These are phyloP conservation scores for Porodaedalea pini DNA, from an alignment of 1,284 basidiomycete species.

Conservation along the genomic window DNA sequence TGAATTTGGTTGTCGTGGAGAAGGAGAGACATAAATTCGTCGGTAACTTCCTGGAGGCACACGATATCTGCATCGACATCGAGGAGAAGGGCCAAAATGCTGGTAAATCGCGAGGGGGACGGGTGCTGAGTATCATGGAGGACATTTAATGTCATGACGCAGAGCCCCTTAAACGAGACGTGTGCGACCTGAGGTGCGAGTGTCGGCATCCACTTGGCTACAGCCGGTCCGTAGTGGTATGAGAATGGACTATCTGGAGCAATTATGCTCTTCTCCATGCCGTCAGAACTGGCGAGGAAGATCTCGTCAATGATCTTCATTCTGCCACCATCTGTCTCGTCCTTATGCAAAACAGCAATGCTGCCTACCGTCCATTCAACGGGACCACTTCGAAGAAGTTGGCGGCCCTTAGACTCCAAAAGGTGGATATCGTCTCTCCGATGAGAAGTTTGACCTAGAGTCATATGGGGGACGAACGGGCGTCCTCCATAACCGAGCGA, in stretches of 20 bases:
- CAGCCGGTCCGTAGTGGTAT: constrained; percentile 7
- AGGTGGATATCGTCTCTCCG: constrained; percentile 7
- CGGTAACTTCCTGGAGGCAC: constrained; percentile 26
- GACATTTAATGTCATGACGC: constrained; percentile 22
- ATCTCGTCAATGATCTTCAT: constrained; percentile 24
- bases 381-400: constrained; percentile 16
- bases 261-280: background rate
- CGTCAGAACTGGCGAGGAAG: background rate
- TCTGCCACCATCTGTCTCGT: constrained; percentile 22
- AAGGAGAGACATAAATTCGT: constrained; percentile 18
- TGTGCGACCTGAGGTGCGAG: constrained; percentile 4
- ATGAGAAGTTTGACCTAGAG: constrained; percentile 23
- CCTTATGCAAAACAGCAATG: constrained; percentile 23
- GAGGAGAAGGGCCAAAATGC: constrained; percentile 18
- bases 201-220: background rate
- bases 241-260: background rate
- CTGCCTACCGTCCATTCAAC: constrained; percentile 22
- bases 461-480: constrained; percentile 24
- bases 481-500: constrained; percentile 22
- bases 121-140: constrained; percentile 22
- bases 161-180: constrained; percentile 10
- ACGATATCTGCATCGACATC: constrained; percentile 21
- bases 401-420: constrained; percentile 20
- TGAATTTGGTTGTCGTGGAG: constrained; percentile 7
- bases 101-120: constrained; percentile 10